phyloP scores from a whole-genome alignment of 345 rosid genomes.

The Trapa bicornis region DNA sequence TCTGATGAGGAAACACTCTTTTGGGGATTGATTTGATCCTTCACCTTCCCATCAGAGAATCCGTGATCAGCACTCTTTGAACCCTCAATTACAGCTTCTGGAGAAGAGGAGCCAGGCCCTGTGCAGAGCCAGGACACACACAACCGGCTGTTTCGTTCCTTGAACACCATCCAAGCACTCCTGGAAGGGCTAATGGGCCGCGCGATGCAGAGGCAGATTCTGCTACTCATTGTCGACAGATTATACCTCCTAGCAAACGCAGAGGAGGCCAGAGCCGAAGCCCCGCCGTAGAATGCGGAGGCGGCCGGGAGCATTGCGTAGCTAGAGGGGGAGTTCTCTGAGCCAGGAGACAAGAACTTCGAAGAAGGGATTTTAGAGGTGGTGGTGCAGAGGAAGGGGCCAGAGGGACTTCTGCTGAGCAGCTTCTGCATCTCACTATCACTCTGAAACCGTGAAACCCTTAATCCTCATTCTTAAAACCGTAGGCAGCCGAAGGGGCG shows the following conservation, averaged over 20 bases:
- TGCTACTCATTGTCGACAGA: constrained; percentile 2
- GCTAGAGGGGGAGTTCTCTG: no score
- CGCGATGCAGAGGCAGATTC: constrained; percentile 21
- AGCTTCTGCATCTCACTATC: constrained; percentile 18
- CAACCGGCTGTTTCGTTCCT: constrained; percentile 19
- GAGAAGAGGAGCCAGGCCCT: constrained; percentile 15
- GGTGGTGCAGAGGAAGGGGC: constrained; percentile 26
- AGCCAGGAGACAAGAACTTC: background rate
- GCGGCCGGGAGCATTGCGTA: constrained; percentile 19
- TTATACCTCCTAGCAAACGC: constrained; percentile 9
- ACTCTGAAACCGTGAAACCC: background rate
- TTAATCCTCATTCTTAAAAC: background rate
- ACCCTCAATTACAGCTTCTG: constrained; percentile 14
- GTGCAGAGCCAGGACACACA: constrained; percentile 34
- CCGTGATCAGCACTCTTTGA: constrained; percentile 14
- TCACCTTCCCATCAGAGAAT: constrained; percentile 1
- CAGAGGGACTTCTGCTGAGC: constrained; percentile 12
- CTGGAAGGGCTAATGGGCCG: constrained; percentile 18
- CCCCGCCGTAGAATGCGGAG: constrained; percentile 11
- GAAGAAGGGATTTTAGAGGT: constrained; percentile 5
- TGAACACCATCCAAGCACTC: constrained; percentile 29
- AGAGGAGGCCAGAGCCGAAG: constrained; percentile 9
- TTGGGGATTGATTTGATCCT: background rate
- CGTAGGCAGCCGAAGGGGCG: no score
- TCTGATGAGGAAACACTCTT: constrained; percentile 4